Conservation (phyloP, 805 yeast genomes). For the Pichia gijzeniarum region DNA sequence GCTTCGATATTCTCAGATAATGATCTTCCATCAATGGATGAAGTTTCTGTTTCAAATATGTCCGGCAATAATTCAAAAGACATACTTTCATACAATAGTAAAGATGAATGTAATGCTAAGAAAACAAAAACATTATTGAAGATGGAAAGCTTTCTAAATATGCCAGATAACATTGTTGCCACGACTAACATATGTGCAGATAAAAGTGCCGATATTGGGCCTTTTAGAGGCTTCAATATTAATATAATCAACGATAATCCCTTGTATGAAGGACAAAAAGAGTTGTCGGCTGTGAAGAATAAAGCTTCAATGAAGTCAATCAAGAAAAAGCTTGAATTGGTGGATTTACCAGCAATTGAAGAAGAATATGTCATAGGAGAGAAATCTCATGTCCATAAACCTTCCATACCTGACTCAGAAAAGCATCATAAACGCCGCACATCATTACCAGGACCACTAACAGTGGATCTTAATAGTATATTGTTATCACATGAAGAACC, state of each 20-base stretch:
- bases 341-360: constrained; percentile 11
- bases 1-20: constrained; percentile 10
- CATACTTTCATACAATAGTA: background rate
- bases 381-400: background rate
- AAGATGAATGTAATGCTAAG: background rate
- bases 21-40: constrained; percentile 9
- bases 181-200: background rate
- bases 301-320: background rate
- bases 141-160: constrained; percentile 27
- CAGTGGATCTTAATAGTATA: background rate
- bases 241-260: constrained; percentile 6
- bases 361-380: constrained; percentile 9
- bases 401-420: background rate
- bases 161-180: background rate
- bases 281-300: background rate
- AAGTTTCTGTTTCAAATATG: background rate
- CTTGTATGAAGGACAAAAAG: background rate
- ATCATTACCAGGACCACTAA: constrained; percentile 23
- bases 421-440: constrained; percentile 13
- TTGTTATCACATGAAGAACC: constrained; percentile 11
- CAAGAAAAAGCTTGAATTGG: constrained; percentile 3
- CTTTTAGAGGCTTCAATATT: constrained; percentile 9
- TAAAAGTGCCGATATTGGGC: background rate
- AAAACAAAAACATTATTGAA: constrained; percentile 20
- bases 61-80: background rate